Evolutionary conservation across 306 rosid genomes (phyloP).

Genomic region (Canavalia ensiformis): DNA sequence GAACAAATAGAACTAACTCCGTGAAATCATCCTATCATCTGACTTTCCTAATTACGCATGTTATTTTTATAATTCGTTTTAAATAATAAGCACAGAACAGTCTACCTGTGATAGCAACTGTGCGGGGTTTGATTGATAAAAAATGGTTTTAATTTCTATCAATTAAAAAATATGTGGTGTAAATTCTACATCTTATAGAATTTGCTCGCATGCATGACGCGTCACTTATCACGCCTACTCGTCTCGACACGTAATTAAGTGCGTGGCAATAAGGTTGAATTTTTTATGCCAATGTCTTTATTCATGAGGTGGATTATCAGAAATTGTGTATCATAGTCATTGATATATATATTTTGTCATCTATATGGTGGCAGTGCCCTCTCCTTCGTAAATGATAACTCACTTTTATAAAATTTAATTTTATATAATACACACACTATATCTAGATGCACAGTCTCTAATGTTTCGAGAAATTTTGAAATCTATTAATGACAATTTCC

Average conservation of each 20-base stretch:
- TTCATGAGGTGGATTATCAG: not conserved
- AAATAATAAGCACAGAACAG: slow-evolving; percentile 15
- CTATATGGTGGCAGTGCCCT: not conserved
- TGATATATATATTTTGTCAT: not conserved
- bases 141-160: not conserved
- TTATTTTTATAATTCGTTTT: slow-evolving; percentile 16
- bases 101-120: slow-evolving; percentile 8
- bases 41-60: not conserved
- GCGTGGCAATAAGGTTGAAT: slow-evolving; percentile 10
- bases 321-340: not conserved
- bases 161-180: not conserved
- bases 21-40: not conserved
- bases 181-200: not conserved
- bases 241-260: not conserved
- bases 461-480: not conserved
- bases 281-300: slow-evolving; percentile 1
- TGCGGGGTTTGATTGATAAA: not conserved
- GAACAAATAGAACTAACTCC: not conserved
- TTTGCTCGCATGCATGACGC: slow-evolving; percentile 18
- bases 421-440: not conserved
- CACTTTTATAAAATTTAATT: not conserved
- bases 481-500: not conserved
- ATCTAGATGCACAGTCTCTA: slow-evolving; percentile 2
- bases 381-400: not conserved
- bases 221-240: slow-evolving; percentile 43